Evolutionary conservation across 2,329 filamentous ascomycete genomes (phyloP).

Genomic region (Cercospora sojina): DNA sequence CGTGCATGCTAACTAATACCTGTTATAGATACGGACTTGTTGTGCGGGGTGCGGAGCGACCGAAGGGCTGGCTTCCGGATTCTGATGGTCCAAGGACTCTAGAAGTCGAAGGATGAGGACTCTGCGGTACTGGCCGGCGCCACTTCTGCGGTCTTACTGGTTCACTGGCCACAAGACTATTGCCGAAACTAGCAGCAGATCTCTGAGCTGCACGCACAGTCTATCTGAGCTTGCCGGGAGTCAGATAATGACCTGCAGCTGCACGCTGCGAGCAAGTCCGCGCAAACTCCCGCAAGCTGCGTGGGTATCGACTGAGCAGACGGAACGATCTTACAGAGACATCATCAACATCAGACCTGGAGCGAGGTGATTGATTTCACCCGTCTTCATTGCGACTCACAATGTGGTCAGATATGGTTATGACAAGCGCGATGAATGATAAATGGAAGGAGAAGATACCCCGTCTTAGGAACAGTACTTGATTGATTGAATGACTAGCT

Average conservation of each 20-base stretch:
- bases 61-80: slow-evolving; percentile 89
- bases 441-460: neutral
- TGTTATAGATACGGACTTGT: slow-evolving; percentile 67
- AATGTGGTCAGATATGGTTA: neutral
- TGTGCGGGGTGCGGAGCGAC: slow-evolving; percentile 82
- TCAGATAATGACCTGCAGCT: neutral
- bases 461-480: neutral
- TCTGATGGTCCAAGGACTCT: slow-evolving; percentile 43
- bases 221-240: neutral
- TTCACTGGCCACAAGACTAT: neutral
- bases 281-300: neutral
- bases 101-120: slow-evolving; percentile 42
- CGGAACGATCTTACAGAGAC: neutral
- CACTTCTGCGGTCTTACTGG: neutral
- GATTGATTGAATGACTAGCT: neutral
- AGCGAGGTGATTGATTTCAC: neutral
- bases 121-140: neutral
- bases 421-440: neutral
- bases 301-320: neutral
- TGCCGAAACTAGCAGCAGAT: neutral
- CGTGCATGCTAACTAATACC: neutral
- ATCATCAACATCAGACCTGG: neutral
- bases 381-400: neutral
- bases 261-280: neutral
- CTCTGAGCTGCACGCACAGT: neutral